Evolutionary conservation across 1,284 basidiomycete genomes (phyloP).

Genomic region (Sanghuangporus weigelae): DNA sequence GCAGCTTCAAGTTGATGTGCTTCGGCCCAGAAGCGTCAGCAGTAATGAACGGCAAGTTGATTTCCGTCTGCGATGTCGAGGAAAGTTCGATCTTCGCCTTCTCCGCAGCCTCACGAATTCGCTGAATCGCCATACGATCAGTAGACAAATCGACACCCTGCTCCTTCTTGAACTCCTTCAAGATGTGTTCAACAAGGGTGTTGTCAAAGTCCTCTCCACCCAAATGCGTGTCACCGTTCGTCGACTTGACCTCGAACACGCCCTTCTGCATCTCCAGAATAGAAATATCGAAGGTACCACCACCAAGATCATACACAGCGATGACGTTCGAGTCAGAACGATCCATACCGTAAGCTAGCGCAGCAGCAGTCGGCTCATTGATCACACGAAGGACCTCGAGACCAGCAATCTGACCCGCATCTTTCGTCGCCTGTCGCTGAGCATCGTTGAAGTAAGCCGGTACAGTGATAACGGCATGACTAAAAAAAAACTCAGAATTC

Average conservation of each 20-base stretch:
- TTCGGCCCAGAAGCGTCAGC: constrained; percentile 92
- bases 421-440: constrained; percentile 97
- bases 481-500: constrained; percentile 26
- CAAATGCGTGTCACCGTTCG: constrained; percentile 97
- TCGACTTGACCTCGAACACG: constrained; percentile 99
- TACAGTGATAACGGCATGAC: constrained; percentile 86
- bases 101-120: constrained; percentile 97
- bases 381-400: constrained; percentile 97
- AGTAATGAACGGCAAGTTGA: constrained; percentile 97
- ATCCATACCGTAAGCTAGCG: constrained; percentile 94
- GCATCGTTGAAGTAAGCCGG: constrained; percentile 99
- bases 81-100: constrained; percentile 99
- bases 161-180: constrained; percentile 95
- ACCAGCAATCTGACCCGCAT: constrained; percentile 95
- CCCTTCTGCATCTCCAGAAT: constrained; percentile 99
- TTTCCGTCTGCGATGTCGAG: constrained; percentile 89
- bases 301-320: constrained; percentile 95
- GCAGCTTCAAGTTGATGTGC: constrained; percentile 91
- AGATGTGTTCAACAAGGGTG: constrained; percentile 81
- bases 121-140: constrained; percentile 98
- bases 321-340: constrained; percentile 80
- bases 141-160: constrained; percentile 74
- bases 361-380: constrained; percentile 98
- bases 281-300: constrained; percentile 96
- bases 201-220: constrained; percentile 99